phyloP scores from a whole-genome alignment of 1,284 basidiomycete genomes.

The Ceratobasidium sp. region DNA sequence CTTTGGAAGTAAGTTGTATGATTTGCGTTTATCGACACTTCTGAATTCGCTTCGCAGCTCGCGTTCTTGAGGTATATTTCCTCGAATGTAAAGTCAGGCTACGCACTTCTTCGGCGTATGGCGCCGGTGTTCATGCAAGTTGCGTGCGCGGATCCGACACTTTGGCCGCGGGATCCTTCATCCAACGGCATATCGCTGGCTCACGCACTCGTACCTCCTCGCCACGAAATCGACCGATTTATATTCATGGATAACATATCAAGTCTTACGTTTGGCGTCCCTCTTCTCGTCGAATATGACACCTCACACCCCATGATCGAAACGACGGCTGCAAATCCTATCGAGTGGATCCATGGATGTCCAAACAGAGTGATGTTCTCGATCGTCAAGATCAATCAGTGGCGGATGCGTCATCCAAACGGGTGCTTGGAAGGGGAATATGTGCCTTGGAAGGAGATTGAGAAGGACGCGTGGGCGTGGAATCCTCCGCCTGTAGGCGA shows the following conservation, averaged over 20 bases:
- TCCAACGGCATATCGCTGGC: no score
- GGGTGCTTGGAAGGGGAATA: background rate
- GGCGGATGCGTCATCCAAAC: background rate
- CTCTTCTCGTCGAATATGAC: background rate
- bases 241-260: background rate
- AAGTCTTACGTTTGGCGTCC: background rate
- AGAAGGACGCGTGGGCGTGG: background rate
- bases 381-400: background rate
- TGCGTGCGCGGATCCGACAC: background rate
- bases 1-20: background rate
- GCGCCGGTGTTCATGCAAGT: slow-evolving; percentile 5
- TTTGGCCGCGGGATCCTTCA: no score
- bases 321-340: background rate
- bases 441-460: background rate
- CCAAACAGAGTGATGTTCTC: background rate
- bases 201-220: background rate
- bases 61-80: background rate
- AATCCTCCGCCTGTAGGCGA: background rate
- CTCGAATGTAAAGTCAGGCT: background rate
- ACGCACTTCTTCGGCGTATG: background rate
- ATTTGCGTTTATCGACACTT: background rate
- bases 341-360: background rate
- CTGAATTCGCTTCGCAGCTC: background rate
- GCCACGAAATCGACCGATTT: background rate
- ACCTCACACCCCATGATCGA: background rate